These are phyloP conservation scores for Curvularia lunata DNA, from an alignment of 2,329 filamentous ascomycete genomes.

Conservation along the genomic window DNA sequence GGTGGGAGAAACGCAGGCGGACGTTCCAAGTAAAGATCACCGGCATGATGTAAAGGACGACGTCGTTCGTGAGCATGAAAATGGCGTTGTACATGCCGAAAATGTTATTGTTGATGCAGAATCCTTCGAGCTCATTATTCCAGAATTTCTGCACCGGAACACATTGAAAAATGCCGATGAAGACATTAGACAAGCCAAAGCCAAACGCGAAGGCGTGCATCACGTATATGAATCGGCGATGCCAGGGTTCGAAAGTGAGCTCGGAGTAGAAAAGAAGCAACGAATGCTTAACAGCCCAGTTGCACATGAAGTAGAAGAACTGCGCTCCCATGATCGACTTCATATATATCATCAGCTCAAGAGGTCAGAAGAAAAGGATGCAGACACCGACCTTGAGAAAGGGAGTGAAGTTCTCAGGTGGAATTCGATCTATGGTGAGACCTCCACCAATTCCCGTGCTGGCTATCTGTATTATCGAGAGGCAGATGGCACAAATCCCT, in stretches of 20 bases:
- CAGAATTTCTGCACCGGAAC: conserved; percentile 46
- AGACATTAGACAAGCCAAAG: conserved; percentile 44
- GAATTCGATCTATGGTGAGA: conserved; percentile 19
- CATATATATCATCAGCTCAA: background rate
- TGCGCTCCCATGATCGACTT: conserved; percentile 33
- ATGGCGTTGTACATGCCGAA: conserved; percentile 49
- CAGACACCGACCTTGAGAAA: conserved; percentile 20
- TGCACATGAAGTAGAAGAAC: conserved; percentile 50
- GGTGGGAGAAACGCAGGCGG: conserved; percentile 39
- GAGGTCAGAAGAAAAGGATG: no score
- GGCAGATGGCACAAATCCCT: conserved; percentile 30
- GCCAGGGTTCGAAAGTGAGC: conserved; percentile 37
- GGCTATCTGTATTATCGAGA: conserved; percentile 35
- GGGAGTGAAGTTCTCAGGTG: conserved; percentile 12
- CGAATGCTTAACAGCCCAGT: conserved; percentile 51
- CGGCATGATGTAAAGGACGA: conserved; percentile 49
- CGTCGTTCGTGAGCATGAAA: conserved; percentile 50
- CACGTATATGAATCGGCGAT: conserved; percentile 37
- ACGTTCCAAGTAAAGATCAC: conserved; percentile 49
- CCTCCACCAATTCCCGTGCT: conserved; percentile 35
- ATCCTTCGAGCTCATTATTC: conserved; percentile 29
- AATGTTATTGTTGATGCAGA: conserved; percentile 44
- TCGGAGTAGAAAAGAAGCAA: conserved; percentile 51
- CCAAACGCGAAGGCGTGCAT: conserved; percentile 45
- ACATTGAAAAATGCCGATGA: conserved; percentile 48